Base-by-base conservation (phyloP, 805 yeast genomes). In the Candida lessepsii region DNA sequence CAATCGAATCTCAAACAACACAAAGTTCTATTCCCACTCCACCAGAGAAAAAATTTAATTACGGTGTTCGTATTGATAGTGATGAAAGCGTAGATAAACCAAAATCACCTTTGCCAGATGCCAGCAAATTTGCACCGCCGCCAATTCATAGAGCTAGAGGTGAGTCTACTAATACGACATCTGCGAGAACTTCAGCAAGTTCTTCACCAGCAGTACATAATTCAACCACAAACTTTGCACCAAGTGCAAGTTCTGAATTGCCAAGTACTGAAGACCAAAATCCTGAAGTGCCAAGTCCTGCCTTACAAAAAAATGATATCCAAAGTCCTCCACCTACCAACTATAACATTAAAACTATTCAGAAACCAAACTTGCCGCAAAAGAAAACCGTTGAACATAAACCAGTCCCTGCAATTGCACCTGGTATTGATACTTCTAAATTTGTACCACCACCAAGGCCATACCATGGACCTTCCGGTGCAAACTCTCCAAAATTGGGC, bases 81-180 rank as follows among this genome's bases (percentile, higher is more conserved):
- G 40, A 40, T 16, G 42, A 31, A 10, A 37, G 25, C 14, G 40
- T 54, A 39, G 44, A 66, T 36, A 62, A 44, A 30, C 58, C 58
- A 5, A 50, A 45, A 23, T 45, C 44, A 19, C 63, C 62, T 8
- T 50, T 60, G 4, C 66, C 67, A 1, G 73, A 68, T 39, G 61
- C 69, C 2, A 48, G 57, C 5, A 45, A 56, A 26, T 65, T 70
- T 48, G 63, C 71, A 0, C 71, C 75, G 5, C 75, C 75, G 3
- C 73, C 73, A 2, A 45, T 65, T 8, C 73, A 60, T 40, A 59
- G 46, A 41, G 57, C 51, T 15, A 47, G 67, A 24, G 64, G 55
- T 9, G 24, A 15, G 16, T 29, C 30, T 5, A 11, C 10, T 5
- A 13, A 35, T 14, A 20, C 18, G 46, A 10, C 27, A 13, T 24